Evolutionary conservation across 306 rosid species (phyloP).

Genomic region (Cyclanthera cordifolia): DNA sequence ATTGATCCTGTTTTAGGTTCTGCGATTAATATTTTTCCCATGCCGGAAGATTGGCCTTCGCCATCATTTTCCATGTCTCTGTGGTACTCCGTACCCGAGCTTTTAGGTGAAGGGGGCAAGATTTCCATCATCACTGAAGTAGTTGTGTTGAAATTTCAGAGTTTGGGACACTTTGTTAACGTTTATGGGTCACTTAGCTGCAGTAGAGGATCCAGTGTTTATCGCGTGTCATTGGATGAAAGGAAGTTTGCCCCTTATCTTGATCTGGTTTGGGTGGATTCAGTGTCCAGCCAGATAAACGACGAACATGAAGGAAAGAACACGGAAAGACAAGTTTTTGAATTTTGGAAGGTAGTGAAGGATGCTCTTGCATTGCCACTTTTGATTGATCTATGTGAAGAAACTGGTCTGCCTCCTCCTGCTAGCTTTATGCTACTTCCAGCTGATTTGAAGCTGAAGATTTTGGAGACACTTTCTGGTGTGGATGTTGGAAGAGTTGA

Average conservation of each 20-base stretch:
- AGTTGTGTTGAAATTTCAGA: constrained; percentile 49
- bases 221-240: constrained; percentile 35
- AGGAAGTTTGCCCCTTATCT: constrained; percentile 27
- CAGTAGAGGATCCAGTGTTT: constrained; percentile 25
- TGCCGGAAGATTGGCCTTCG: constrained; percentile 31
- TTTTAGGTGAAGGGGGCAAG: constrained; percentile 18
- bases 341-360: constrained; percentile 65
- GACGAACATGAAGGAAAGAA: constrained; percentile 5
- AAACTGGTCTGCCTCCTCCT: constrained; percentile 47
- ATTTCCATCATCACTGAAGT: constrained; percentile 10
- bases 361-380: constrained; percentile 69
- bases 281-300: constrained; percentile 17
- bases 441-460: constrained; percentile 43
- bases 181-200: constrained; percentile 46
- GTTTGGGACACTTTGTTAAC: constrained; percentile 37
- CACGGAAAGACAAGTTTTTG: constrained; percentile 28
- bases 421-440: constrained; percentile 64
- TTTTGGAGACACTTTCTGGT: constrained; percentile 49
- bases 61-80: constrained; percentile 31
- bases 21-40: constrained; percentile 17
- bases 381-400: constrained; percentile 58
- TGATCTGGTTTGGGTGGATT: constrained; percentile 24
- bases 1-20: constrained; percentile 28
- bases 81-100: constrained; percentile 51
- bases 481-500: constrained; percentile 43